These are phyloP conservation scores for Phaeosphaeria sp. DNA, from an alignment of 2,329 filamentous ascomycete genomes.

Conservation along the genomic window DNA sequence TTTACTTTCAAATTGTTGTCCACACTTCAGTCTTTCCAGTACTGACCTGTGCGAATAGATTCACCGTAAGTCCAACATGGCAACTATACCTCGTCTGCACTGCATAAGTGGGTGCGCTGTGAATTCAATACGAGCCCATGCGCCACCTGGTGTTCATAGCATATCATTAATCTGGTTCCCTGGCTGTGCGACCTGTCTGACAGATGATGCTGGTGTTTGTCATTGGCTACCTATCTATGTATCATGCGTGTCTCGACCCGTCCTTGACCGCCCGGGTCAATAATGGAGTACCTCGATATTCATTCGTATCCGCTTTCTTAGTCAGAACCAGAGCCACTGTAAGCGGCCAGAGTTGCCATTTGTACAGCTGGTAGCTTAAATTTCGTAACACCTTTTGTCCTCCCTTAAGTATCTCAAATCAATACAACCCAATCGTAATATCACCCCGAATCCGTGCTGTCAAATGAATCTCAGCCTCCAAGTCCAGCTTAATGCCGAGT, in stretches of 20 bases:
- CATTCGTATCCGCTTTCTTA: neutral
- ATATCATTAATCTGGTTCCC: neutral
- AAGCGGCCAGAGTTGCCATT: neutral
- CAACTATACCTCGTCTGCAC: too few species aligned
- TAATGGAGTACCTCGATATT: neutral
- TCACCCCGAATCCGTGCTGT: slow-evolving; percentile 67
- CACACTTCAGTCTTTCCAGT: neutral
- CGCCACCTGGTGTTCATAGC: too few species aligned
- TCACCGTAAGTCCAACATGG: slow-evolving; percentile 1
- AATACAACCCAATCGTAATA: slow-evolving; percentile 66
- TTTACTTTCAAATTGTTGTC: neutral
- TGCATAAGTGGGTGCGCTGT: too few species aligned
- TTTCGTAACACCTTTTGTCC: neutral
- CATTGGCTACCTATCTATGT: neutral
- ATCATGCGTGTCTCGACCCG: neutral
- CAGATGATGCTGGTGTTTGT: neutral
- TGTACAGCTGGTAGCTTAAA: neutral
- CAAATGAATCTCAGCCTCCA: slow-evolving; percentile 68
- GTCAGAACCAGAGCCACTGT: too few species aligned
- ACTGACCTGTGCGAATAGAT: slow-evolving; percentile 1
- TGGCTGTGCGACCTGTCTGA: neutral
- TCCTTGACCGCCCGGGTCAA: neutral
- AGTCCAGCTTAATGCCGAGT: slow-evolving; percentile 68
- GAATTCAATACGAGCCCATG: too few species aligned
- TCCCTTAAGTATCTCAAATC: slow-evolving; percentile 20